Evolutionary conservation across 2,329 filamentous ascomycete species (phyloP).

Genomic region (Aspergillus sp.): DNA sequence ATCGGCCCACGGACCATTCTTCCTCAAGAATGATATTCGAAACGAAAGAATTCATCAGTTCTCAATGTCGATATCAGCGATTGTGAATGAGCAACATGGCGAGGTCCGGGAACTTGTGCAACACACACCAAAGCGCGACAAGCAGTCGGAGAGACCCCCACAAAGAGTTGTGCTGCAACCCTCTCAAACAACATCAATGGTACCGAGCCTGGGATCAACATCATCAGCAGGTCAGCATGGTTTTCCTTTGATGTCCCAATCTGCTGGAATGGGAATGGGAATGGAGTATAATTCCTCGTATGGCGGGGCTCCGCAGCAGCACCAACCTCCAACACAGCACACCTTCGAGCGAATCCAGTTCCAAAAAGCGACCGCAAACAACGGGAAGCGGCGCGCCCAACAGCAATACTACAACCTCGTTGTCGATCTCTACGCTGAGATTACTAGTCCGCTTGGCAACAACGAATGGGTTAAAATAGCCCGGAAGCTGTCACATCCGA

Average conservation of each 20-base stretch:
- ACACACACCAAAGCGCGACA: conserved; percentile 88
- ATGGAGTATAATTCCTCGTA: conserved; percentile 38
- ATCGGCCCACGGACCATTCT: conserved; percentile 58
- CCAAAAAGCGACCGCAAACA: conserved; percentile 91
- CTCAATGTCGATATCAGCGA: conserved; percentile 80
- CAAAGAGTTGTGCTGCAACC: conserved; percentile 68
- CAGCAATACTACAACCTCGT: conserved; percentile 94
- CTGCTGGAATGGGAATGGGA: conserved; percentile 28
- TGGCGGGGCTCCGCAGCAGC: conserved; percentile 29
- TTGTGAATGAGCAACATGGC: conserved; percentile 71
- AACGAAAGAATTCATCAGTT: conserved; percentile 67
- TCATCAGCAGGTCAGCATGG: conserved; percentile 24
- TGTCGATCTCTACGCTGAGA: conserved; percentile 75
- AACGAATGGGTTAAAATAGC: conserved; percentile 67
- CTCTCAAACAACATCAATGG: conserved; percentile 56
- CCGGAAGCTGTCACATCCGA: conserved; percentile 70
- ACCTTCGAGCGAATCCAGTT: conserved; percentile 90
- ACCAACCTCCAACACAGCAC: conserved; percentile 49
- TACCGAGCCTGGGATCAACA: conserved; percentile 26
- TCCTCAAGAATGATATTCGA: conserved; percentile 51
- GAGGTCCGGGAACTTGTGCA: conserved; percentile 83
- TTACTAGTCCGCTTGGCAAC: conserved; percentile 47
- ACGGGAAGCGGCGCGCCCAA: conserved; percentile 83
- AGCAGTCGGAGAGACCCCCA: conserved; percentile 76
- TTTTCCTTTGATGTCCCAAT: conserved; percentile 26